Conservation (phyloP, 2,329 filamentous ascomycete genomes). For the Pestalotiopsis sp. region DNA sequence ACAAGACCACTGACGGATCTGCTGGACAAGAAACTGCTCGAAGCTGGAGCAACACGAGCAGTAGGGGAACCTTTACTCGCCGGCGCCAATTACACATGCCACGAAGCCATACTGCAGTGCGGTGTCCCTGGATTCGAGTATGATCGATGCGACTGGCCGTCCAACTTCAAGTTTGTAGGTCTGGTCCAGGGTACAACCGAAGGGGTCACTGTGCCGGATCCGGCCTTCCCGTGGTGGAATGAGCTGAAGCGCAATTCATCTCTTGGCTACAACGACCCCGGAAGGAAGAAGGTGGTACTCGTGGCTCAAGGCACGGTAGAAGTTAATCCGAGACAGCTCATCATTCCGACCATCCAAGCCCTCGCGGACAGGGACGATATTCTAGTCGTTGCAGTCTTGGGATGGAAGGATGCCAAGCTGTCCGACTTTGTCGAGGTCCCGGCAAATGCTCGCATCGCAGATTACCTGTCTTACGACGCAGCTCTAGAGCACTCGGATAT, state of each 20-base stretch:
- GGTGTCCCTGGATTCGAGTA: constrained; percentile 41
- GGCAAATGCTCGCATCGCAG: constrained; percentile 34
- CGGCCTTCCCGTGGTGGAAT: constrained; percentile 35
- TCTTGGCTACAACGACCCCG: constrained; percentile 7
- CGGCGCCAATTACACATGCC: constrained; percentile 38
- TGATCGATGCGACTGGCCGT: constrained; percentile 38
- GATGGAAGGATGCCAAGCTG: constrained; percentile 33
- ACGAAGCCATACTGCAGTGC: constrained; percentile 37
- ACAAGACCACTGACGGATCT: constrained; percentile 27
- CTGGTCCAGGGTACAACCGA: constrained; percentile 29
- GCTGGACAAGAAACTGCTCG: constrained; percentile 28
- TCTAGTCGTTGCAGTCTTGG: constrained; percentile 38
- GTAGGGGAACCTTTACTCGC: constrained; percentile 29
- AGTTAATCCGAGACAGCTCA: constrained; percentile 38
- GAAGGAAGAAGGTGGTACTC: constrained; percentile 35
- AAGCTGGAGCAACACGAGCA: constrained; percentile 28
- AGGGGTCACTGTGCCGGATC: constrained; percentile 17
- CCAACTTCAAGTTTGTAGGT: constrained; percentile 36
- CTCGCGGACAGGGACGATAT: constrained; percentile 27
- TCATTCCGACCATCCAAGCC: constrained; percentile 39
- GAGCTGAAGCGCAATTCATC: constrained; percentile 31
- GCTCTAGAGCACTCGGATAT: constrained; percentile 37
- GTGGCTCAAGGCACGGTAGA: constrained; percentile 44
- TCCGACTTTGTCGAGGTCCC: constrained; percentile 23
- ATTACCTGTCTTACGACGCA: constrained; percentile 41